These are phyloP conservation scores for Venustampulla echinocandica DNA, from an alignment of 495 filamentous ascomycete genomes.

Conservation along the genomic window DNA sequence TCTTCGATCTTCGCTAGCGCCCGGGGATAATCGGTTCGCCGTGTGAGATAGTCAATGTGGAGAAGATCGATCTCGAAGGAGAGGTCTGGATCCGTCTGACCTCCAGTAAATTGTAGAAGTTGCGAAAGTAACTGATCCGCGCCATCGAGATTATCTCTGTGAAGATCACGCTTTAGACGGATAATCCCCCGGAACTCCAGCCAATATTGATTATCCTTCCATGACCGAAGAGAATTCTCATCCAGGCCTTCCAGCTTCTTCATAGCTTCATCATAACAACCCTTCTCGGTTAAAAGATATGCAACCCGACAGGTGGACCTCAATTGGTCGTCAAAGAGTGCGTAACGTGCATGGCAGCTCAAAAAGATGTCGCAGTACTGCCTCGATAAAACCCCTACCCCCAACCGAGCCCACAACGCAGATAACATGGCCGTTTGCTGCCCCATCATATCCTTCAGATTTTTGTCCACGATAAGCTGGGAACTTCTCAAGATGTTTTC, in stretches of 20 bases:
- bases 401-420: constrained; percentile 68
- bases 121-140: constrained; percentile 58
- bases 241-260: constrained; percentile 58
- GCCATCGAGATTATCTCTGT: constrained; percentile 59
- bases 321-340: constrained; percentile 70
- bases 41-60: constrained; percentile 62
- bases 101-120: constrained; percentile 38
- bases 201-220: constrained; percentile 77
- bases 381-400: constrained; percentile 55
- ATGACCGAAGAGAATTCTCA: constrained; percentile 56
- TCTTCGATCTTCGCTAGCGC: constrained; percentile 64
- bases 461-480: constrained; percentile 69
- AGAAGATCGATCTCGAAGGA: constrained; percentile 59
- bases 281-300: constrained; percentile 39
- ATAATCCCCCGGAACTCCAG: constrained; percentile 62
- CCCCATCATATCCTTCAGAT: constrained; percentile 63
- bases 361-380: constrained; percentile 69
- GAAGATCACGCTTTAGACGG: constrained; percentile 60
- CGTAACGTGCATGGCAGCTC: constrained; percentile 54
- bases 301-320: constrained; percentile 45
- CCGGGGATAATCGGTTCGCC: constrained; percentile 48
- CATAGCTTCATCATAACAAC: constrained; percentile 64
- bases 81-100: constrained; percentile 55
- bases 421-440: constrained; percentile 63
- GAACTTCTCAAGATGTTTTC: constrained; percentile 75